phyloP scores from a whole-genome alignment of 2,329 filamentous ascomycete genomes.

The Paecilomyces variotii region DNA sequence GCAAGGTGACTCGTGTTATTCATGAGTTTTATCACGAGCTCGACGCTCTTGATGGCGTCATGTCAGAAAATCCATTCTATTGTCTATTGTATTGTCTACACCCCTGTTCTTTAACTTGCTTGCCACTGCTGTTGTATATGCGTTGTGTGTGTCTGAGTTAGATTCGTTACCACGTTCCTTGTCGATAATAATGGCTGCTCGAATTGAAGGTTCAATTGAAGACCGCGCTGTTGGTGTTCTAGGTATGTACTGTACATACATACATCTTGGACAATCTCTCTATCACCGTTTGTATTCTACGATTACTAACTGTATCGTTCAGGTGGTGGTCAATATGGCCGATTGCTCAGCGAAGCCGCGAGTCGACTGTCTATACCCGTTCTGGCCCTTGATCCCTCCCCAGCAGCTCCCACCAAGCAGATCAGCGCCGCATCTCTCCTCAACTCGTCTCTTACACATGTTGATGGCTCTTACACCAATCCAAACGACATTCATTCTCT shows the following conservation, averaged over 20 bases:
- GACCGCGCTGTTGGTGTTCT: neutral
- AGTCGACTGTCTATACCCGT: neutral
- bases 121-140: neutral
- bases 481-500: conserved; percentile 66
- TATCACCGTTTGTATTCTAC: neutral
- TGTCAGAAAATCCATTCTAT: neutral
- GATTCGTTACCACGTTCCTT: neutral
- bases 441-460: conserved; percentile 43
- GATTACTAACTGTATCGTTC: neutral
- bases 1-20: neutral
- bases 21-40: neutral
- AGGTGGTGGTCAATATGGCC: neutral
- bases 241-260: neutral
- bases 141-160: neutral
- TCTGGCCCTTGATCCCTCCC: neutral
- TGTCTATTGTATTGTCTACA: neutral
- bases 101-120: neutral
- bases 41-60: neutral
- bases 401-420: conserved; percentile 64
- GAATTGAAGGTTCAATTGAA: neutral
- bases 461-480: conserved; percentile 77
- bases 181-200: neutral
- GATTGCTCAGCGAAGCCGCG: neutral
- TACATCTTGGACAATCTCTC: too few relatives aligned
- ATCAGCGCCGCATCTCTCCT: conserved; percentile 54